phyloP scores from a whole-genome alignment of 208 protist genomes.

The Trichomonas vaginalis region DNA sequence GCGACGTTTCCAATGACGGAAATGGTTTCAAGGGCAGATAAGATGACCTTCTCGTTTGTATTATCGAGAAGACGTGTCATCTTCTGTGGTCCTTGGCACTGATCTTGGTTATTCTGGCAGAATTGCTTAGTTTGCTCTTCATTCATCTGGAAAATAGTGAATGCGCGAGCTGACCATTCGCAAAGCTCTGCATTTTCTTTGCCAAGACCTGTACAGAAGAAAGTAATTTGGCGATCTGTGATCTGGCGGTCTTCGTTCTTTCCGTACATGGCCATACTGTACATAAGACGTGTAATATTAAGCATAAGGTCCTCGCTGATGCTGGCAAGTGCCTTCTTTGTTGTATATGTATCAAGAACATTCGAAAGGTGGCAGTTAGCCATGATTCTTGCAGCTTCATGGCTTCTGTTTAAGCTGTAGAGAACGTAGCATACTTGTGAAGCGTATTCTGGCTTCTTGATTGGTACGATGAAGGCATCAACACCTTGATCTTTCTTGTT shows the following conservation, averaged over 20 bases:
- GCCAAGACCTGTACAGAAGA: background rate
- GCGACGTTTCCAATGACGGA: background rate
- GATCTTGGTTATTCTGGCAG: background rate
- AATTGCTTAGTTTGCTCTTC: background rate
- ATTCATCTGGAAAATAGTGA: background rate
- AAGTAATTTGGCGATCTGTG: background rate
- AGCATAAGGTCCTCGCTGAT: background rate
- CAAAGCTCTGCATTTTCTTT: background rate
- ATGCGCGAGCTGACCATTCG: background rate
- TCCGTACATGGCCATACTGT: background rate
- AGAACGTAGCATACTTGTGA: conserved; percentile 10
- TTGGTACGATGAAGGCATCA: background rate
- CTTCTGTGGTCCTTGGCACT: background rate
- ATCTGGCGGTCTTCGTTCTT: background rate
- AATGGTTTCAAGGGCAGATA: background rate
- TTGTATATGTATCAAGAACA: background rate
- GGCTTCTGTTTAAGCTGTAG: background rate
- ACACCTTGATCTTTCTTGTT: background rate
- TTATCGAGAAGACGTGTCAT: background rate
- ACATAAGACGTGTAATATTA: background rate
- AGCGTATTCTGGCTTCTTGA: background rate
- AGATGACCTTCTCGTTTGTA: background rate
- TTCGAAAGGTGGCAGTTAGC: background rate
- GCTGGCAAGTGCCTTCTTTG: background rate
- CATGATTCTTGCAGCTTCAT: background rate